phyloP scores from a whole-genome alignment of 1,284 basidiomycete species.

The Marasmius fiardii region DNA sequence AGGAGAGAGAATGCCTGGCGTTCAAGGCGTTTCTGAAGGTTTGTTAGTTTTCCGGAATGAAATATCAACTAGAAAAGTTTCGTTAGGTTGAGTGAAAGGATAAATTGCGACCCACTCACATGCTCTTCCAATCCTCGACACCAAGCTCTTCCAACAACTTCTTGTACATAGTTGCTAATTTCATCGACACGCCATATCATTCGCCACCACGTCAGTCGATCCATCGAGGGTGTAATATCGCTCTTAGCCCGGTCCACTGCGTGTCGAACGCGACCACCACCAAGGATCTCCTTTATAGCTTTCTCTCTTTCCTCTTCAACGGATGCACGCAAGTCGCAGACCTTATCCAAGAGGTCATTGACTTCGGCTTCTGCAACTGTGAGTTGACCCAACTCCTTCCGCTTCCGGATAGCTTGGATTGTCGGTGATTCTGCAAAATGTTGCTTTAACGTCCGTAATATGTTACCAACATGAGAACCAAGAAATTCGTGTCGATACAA shows the following conservation, averaged over 20 bases:
- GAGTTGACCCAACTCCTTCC: background rate
- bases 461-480: constrained; percentile 49
- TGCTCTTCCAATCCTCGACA: constrained; percentile 64
- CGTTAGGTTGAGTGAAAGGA: background rate
- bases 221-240: constrained; percentile 51
- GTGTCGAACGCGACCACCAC: constrained; percentile 42
- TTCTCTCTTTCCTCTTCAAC: constrained; percentile 17
- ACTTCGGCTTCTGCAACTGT: background rate
- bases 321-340: background rate
- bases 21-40: constrained; percentile 48
- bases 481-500: constrained; percentile 61
- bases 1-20: constrained; percentile 37
- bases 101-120: constrained; percentile 34
- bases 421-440: constrained; percentile 24
- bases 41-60: constrained; percentile 66
- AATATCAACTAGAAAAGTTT: constrained; percentile 52
- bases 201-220: constrained; percentile 63
- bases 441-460: constrained; percentile 38
- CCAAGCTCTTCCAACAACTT: constrained; percentile 56
- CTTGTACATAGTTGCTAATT: constrained; percentile 52
- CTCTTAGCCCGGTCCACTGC: constrained; percentile 47
- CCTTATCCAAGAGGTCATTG: background rate
- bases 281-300: constrained; percentile 7
- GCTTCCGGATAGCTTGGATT: constrained; percentile 15
- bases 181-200: constrained; percentile 72